Evolutionary conservation across 768 basidiomycete genomes (phyloP).

Genomic region (Leccinum variicolor): DNA sequence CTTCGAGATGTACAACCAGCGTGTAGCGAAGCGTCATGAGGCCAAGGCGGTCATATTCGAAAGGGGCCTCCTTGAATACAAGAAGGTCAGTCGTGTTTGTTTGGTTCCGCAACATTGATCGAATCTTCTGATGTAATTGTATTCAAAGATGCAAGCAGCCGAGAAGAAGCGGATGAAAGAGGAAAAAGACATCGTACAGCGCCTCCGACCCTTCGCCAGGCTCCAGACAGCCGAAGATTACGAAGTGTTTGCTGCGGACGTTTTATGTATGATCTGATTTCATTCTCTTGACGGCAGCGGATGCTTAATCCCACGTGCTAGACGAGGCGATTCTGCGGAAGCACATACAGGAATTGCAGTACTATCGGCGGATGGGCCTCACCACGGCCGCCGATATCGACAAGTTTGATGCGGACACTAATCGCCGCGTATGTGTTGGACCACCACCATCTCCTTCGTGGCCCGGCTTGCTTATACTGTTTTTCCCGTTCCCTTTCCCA

Average conservation of each 20-base stretch:
- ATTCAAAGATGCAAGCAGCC: constrained; percentile 73
- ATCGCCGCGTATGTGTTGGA: constrained; percentile 57
- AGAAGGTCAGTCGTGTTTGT: constrained; percentile 62
- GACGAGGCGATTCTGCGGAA: constrained; percentile 88
- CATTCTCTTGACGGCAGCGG: background rate
- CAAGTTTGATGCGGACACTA: constrained; percentile 75
- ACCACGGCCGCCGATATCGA: constrained; percentile 86
- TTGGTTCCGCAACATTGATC: background rate
- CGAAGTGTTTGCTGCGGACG: constrained; percentile 82
- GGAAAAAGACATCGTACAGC: constrained; percentile 86
- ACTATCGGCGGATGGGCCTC: constrained; percentile 83
- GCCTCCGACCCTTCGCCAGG: constrained; percentile 86
- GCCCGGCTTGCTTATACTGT: background rate
- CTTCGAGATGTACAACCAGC: constrained; percentile 88
- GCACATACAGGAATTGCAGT: constrained; percentile 87
- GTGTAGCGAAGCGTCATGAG: constrained; percentile 80
- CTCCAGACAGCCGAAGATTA: constrained; percentile 91
- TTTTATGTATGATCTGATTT: constrained; percentile 71
- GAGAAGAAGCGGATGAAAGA: constrained; percentile 92
- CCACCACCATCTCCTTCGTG: background rate
- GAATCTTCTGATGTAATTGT: constrained; percentile 1
- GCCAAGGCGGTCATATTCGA: constrained; percentile 90
- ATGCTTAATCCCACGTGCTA: constrained; percentile 29
- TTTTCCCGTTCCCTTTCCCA: constrained; percentile 21
- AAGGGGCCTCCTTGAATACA: constrained; percentile 87